These are phyloP conservation scores for Beauveria varroae DNA, from an alignment of 2,329 filamentous ascomycete genomes.

Conservation along the genomic window DNA sequence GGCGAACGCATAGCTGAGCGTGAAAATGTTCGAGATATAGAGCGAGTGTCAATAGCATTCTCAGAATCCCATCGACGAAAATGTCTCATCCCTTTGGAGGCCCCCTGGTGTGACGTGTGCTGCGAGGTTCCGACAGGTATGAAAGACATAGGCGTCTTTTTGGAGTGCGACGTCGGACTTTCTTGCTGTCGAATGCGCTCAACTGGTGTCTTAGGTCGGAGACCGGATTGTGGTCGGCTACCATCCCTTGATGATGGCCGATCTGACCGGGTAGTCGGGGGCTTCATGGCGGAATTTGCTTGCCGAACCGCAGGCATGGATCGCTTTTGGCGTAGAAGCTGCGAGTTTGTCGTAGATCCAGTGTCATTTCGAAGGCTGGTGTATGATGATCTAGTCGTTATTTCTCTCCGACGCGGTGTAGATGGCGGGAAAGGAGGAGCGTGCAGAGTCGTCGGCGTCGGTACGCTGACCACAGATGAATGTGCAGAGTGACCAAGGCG, in stretches of 20 bases:
- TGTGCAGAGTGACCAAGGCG: constrained; percentile 62
- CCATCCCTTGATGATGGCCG: constrained; percentile 55
- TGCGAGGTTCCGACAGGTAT: constrained; percentile 68
- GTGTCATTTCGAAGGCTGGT: constrained; percentile 50
- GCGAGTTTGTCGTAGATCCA: constrained; percentile 54
- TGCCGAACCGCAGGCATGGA: constrained; percentile 54
- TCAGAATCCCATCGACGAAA: constrained; percentile 82
- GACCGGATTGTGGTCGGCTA: constrained; percentile 40
- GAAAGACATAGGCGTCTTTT: constrained; percentile 64
- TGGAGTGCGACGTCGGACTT: constrained; percentile 41
- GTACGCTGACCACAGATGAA: constrained; percentile 58
- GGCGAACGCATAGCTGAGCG: constrained; percentile 52
- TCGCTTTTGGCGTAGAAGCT: constrained; percentile 57
- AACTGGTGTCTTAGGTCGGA: constrained; percentile 64
- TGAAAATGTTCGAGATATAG: constrained; percentile 49
- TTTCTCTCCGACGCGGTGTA: constrained; percentile 54
- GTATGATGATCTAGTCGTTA: constrained; percentile 47
- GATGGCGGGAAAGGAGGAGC: constrained; percentile 45
- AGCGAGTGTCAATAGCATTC: constrained; percentile 50
- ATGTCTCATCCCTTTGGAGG: constrained; percentile 60
- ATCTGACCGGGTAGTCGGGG: constrained; percentile 40
- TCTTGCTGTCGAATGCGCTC: constrained; percentile 51
- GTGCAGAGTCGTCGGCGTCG: constrained; percentile 52
- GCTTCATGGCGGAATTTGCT: constrained; percentile 44
- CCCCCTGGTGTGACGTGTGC: constrained; percentile 70